Conservation (phyloP, 495 filamentous ascomycete genomes). For the Penicillium arizonense region DNA sequence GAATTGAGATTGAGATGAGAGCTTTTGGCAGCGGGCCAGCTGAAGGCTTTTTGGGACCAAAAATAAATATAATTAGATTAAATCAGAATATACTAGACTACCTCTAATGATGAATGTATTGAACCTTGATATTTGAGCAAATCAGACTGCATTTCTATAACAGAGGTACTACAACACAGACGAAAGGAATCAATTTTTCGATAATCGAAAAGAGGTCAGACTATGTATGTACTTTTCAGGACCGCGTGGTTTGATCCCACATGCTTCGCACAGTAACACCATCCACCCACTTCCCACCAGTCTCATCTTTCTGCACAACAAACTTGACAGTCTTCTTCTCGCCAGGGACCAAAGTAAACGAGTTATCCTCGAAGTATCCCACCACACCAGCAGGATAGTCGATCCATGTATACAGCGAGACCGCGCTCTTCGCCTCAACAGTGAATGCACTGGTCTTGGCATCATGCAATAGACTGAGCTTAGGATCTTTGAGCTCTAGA, state of each 20-base stretch:
- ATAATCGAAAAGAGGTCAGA: too few species aligned
- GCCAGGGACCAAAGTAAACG: constrained; percentile 55
- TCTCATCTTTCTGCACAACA: constrained; percentile 48
- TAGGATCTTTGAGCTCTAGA: constrained; percentile 56
- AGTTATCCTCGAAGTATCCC: constrained; percentile 60
- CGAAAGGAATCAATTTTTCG: too few species aligned
- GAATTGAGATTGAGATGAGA: neutral
- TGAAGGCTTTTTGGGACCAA: too few species aligned
- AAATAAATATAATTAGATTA: too few species aligned
- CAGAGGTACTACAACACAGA: too few species aligned
- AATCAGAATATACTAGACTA: too few species aligned
- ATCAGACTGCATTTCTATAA: too few species aligned
- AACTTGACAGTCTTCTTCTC: constrained; percentile 50
- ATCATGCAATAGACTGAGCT: constrained; percentile 46
- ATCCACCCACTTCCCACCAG: constrained; percentile 48
- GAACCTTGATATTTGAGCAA: too few species aligned
- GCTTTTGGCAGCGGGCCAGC: neutral
- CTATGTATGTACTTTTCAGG: neutral
- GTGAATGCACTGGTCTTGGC: constrained; percentile 43
- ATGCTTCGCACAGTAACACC: constrained; percentile 60
- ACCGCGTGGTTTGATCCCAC: constrained; percentile 57
- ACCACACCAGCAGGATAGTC: constrained; percentile 57
- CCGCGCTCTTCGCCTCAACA: constrained; percentile 54
- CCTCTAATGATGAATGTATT: too few species aligned
- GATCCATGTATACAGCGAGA: constrained; percentile 68